These are phyloP conservation scores for Leccinum disarticulatum DNA, from an alignment of 768 basidiomycete species.

Conservation along the genomic window DNA sequence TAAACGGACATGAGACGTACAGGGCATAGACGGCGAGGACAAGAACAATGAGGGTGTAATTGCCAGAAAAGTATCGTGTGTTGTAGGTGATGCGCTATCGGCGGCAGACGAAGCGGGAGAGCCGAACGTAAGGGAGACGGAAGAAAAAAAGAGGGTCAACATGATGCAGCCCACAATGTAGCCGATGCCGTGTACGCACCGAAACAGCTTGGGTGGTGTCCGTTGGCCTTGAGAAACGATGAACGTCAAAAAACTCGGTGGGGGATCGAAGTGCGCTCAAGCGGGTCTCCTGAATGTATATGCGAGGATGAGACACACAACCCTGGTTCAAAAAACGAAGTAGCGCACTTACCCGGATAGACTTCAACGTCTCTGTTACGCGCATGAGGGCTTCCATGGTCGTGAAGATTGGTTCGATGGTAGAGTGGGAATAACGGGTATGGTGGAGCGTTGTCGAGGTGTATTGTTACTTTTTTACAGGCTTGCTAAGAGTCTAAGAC, in stretches of 20 bases:
- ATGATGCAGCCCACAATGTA: neutral
- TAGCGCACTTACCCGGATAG: slow-evolving; percentile 56
- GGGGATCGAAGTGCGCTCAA: slow-evolving; percentile 73
- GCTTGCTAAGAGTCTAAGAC: neutral
- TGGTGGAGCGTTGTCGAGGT: neutral
- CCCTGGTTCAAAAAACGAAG: neutral
- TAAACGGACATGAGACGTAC: slow-evolving; percentile 43
- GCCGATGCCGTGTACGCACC: slow-evolving; percentile 40
- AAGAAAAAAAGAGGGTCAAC: neutral
- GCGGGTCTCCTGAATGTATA: slow-evolving; percentile 62
- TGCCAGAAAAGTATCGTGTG: slow-evolving; percentile 88
- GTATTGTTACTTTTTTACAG: neutral
- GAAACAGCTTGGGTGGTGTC: slow-evolving; percentile 79
- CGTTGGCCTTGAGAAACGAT: slow-evolving; percentile 80
- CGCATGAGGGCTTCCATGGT: slow-evolving; percentile 67
- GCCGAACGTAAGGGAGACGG: neutral
- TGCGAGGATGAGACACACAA: neutral
- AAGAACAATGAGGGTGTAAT: slow-evolving; percentile 81
- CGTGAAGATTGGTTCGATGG: neutral
- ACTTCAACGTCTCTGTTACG: slow-evolving; percentile 66
- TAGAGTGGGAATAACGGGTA: neutral
- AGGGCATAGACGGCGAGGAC: slow-evolving; percentile 83
- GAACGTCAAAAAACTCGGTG: slow-evolving; percentile 79
- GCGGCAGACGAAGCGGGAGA: neutral
- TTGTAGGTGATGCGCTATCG: slow-evolving; percentile 89